Evolutionary conservation across 805 yeast genomes (phyloP).

Genomic region (Yarrowia deformans): DNA sequence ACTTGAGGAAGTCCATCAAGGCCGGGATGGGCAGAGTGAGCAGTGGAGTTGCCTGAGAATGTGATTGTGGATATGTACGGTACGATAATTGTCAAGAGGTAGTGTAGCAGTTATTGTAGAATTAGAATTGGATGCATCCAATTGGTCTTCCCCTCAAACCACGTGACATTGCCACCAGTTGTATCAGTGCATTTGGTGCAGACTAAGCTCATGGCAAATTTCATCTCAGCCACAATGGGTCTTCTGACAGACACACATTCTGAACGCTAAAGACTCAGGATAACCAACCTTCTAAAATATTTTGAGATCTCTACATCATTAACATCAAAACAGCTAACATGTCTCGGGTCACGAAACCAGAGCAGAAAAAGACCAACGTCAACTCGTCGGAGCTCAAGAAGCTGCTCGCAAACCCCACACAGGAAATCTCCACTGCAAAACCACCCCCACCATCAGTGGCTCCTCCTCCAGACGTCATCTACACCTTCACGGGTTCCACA

Average conservation of each 20-base stretch:
- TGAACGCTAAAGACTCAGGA: slow-evolving; percentile 17
- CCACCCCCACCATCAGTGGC: slow-evolving; percentile 40
- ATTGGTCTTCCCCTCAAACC: neutral
- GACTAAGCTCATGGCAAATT: neutral
- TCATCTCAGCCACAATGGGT: neutral
- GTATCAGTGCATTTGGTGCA: too few relatives aligned
- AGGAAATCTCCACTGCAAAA: slow-evolving; percentile 37
- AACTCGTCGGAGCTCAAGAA: slow-evolving; percentile 32
- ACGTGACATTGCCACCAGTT: neutral
- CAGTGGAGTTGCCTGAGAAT: neutral
- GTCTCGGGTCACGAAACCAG: slow-evolving; percentile 30
- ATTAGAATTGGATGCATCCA: too few relatives aligned
- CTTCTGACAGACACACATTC: neutral
- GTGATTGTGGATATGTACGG: neutral
- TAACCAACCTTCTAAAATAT: slow-evolving; percentile 12
- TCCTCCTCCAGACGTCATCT: slow-evolving; percentile 48
- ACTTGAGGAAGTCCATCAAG: neutral
- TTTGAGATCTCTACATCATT: neutral
- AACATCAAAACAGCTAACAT: neutral
- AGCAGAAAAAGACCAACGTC: slow-evolving; percentile 16
- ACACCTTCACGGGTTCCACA: slow-evolving; percentile 49
- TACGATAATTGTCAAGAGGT: too few relatives aligned
- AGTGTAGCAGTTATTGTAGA: too few relatives aligned
- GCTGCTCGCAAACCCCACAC: slow-evolving; percentile 36
- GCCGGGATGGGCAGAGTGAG: slow-evolving; percentile 7